These are phyloP conservation scores for Fusarium succisae DNA, from an alignment of 2,329 filamentous ascomycete species.

Conservation along the genomic window DNA sequence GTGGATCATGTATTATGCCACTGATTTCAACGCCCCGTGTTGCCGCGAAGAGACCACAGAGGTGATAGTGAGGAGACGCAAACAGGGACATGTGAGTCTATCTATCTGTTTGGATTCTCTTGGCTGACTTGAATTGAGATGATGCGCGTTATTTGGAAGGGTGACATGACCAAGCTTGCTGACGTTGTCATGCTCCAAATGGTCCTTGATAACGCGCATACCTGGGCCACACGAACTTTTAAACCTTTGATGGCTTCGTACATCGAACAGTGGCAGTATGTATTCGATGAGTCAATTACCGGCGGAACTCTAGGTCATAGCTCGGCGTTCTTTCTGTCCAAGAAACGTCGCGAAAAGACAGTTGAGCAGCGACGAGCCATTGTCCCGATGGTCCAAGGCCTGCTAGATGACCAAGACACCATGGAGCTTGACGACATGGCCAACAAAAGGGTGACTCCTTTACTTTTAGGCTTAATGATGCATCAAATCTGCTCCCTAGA, in stretches of 20 bases:
- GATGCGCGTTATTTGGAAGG: constrained; percentile 33
- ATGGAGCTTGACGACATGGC: neutral
- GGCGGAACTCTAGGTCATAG: neutral
- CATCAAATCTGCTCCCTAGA: constrained; percentile 3
- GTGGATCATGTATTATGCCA: constrained; percentile 33
- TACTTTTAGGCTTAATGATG: constrained; percentile 19
- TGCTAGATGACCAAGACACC: neutral
- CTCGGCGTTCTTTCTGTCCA: neutral
- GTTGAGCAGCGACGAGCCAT: neutral
- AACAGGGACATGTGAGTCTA: constrained; percentile 17
- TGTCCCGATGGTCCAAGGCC: neutral
- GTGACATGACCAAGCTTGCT: constrained; percentile 19
- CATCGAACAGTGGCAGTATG: constrained; percentile 25
- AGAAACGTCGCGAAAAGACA: neutral
- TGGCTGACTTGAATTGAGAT: constrained; percentile 3
- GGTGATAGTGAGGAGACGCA: neutral
- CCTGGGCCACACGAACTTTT: constrained; percentile 35
- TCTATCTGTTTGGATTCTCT: neutral
- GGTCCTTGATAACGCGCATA: constrained; percentile 37
- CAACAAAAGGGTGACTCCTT: constrained; percentile 7
- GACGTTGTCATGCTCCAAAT: constrained; percentile 22
- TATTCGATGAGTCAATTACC: neutral
- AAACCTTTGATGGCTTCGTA: constrained; percentile 30
- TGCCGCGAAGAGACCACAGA: neutral
- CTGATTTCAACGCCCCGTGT: constrained; percentile 10